Conservation (phyloP, 2,329 filamentous ascomycete species). For the Botrytis aclada region DNA sequence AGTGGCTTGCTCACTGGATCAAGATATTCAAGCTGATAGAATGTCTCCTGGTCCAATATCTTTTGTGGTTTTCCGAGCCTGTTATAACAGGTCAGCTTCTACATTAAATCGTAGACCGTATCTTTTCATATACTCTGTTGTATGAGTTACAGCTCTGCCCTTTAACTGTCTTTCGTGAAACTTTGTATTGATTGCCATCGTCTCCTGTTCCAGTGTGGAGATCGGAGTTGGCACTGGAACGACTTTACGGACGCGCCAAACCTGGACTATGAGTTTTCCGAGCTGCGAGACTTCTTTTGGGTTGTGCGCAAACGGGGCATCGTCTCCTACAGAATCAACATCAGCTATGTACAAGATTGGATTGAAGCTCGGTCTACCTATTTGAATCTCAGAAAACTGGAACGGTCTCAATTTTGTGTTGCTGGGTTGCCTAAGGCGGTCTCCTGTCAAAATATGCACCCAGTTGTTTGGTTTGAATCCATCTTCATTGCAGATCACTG, state of each 20-base stretch:
- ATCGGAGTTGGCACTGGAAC: not conserved
- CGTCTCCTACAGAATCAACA: not conserved
- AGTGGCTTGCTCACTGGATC: conserved; percentile 13
- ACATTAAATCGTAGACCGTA: not conserved
- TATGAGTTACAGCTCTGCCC: conserved; percentile 10
- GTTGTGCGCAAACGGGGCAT: not conserved
- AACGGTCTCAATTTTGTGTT: not conserved
- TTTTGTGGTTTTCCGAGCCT: conserved; percentile 1
- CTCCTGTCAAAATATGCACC: not conserved
- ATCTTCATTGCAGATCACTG: conserved; percentile 9
- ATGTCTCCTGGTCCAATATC: not conserved
- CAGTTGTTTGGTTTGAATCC: conserved; percentile 7
- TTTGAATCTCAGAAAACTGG: conserved; percentile 6
- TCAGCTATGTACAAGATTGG: not conserved
- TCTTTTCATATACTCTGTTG: conserved; percentile 7
- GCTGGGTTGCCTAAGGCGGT: not conserved
- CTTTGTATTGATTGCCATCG: not conserved
- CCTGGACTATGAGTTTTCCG: conserved; percentile 15
- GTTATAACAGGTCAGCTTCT: not conserved
- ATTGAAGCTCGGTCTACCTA: not conserved
- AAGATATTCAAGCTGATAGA: conserved; percentile 15
- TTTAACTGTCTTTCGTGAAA: conserved; percentile 10
- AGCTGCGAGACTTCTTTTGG: conserved; percentile 4
- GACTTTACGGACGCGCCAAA: conserved; percentile 14
- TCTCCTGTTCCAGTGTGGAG: not conserved